Evolutionary conservation across 1,284 basidiomycete species (phyloP).

Genomic region (Testicularia cyperi): DNA sequence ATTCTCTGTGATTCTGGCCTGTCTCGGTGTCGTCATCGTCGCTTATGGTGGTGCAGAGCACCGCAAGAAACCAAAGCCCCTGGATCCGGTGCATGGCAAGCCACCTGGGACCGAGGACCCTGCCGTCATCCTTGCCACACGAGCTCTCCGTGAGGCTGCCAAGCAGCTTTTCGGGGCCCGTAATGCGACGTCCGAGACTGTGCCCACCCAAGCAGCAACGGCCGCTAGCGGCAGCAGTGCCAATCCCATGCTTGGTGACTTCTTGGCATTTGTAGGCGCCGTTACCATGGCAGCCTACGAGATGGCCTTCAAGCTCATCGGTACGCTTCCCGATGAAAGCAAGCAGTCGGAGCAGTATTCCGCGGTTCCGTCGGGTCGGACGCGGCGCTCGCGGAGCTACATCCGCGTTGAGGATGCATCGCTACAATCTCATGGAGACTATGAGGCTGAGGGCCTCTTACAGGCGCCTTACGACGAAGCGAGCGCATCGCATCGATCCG

Average conservation of each 20-base stretch:
- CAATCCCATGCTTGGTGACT: slow-evolving; percentile 48
- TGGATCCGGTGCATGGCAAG: slow-evolving; percentile 41
- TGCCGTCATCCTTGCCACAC: slow-evolving; percentile 4
- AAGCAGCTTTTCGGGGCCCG: slow-evolving; percentile 1
- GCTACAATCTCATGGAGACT: background rate
- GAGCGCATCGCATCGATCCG: background rate
- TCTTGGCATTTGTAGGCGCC: slow-evolving; percentile 52
- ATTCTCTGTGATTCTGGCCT: slow-evolving; percentile 50
- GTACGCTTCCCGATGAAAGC: slow-evolving; percentile 49
- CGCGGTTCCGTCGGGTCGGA: slow-evolving; percentile 17
- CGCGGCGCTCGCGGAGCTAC: slow-evolving; percentile 32
- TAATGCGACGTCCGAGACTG: background rate
- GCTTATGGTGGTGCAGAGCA: slow-evolving; percentile 55
- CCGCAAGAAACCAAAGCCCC: slow-evolving; percentile 30
- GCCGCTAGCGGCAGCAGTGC: too few relatives aligned
- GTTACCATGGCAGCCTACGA: slow-evolving; percentile 59
- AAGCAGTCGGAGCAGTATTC: slow-evolving; percentile 39
- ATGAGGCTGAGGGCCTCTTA: slow-evolving; percentile 25
- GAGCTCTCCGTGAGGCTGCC: background rate
- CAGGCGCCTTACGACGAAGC: background rate
- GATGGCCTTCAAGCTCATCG: slow-evolving; percentile 55
- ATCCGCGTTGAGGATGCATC: slow-evolving; percentile 19
- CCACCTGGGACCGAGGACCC: slow-evolving; percentile 9
- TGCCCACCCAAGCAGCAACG: slow-evolving; percentile 5
- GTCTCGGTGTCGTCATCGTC: slow-evolving; percentile 51